These are phyloP conservation scores for Stylosanthes scabra DNA, from an alignment of 331 rosid species.

Conservation along the genomic window DNA sequence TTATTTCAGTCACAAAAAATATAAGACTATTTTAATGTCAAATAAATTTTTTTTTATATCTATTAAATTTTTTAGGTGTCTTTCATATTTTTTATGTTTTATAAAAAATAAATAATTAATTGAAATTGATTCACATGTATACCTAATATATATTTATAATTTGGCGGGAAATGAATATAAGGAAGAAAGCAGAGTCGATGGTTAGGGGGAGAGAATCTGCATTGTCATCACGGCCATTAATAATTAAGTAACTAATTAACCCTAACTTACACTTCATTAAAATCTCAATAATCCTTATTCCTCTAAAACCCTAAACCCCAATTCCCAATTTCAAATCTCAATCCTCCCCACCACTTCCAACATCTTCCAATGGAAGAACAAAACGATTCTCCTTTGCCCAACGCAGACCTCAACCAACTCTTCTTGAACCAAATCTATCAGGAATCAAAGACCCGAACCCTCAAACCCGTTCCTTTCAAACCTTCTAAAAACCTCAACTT, in stretches of 20 bases:
- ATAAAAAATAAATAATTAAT: too few relatives aligned
- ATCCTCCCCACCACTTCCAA: neutral
- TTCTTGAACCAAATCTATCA: constrained; percentile 25
- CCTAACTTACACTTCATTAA: too few relatives aligned
- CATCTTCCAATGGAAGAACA: neutral
- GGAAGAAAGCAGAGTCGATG: too few relatives aligned
- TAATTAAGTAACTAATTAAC: neutral
- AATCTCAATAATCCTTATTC: neutral
- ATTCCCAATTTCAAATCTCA: constrained; percentile 4
- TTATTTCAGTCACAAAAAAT: too few relatives aligned
- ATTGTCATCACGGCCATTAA: neutral
- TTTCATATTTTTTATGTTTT: too few relatives aligned
- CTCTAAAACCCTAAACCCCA: constrained; percentile 28
- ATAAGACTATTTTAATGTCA: too few relatives aligned
- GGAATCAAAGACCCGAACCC: constrained; percentile 55
- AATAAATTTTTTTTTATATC: too few relatives aligned
- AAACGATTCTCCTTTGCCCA: neutral
- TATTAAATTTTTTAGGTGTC: too few relatives aligned
- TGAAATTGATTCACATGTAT: too few relatives aligned
- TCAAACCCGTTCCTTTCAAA: constrained; percentile 69
- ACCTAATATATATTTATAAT: too few relatives aligned
- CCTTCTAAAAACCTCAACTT: constrained; percentile 67
- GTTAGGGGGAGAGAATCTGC: neutral
- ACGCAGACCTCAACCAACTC: neutral
- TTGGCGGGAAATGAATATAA: too few relatives aligned